These are phyloP conservation scores for Parvularia atlantis DNA, from an alignment of 78 protist species.

Conservation along the genomic window DNA sequence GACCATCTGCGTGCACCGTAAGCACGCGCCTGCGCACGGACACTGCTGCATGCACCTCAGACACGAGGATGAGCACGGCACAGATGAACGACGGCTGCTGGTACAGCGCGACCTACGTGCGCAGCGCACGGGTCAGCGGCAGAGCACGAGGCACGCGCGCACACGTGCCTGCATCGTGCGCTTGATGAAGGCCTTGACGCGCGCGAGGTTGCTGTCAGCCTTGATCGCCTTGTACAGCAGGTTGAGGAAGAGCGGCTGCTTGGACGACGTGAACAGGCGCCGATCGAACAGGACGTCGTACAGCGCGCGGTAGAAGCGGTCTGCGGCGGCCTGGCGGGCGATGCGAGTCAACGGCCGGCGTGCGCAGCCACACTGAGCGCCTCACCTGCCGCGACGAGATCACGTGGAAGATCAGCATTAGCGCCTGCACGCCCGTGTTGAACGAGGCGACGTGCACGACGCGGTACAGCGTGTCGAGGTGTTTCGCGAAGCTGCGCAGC, in stretches of 20 bases:
- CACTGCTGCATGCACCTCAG: constrained; percentile 1
- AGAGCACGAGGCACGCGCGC: too few species aligned
- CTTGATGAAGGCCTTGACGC: constrained; percentile 20
- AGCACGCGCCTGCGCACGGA: too few species aligned
- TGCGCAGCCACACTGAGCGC: neutral
- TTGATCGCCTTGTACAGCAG: constrained; percentile 19
- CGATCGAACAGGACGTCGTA: neutral
- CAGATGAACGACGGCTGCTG: constrained; percentile 1
- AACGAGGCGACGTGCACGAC: constrained; percentile 15
- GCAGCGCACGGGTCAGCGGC: too few species aligned
- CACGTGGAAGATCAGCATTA: constrained; percentile 23
- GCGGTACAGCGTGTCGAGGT: constrained; percentile 21
- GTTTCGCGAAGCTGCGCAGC: neutral
- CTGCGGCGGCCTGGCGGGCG: neutral
- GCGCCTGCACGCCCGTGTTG: constrained; percentile 23
- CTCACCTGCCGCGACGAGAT: neutral
- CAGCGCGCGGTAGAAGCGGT: constrained; percentile 33
- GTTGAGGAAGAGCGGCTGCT: constrained; percentile 22
- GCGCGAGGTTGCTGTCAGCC: neutral
- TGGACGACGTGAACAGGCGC: neutral
- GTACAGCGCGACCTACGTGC: neutral
- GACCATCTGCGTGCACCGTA: too few species aligned
- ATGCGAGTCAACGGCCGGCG: neutral
- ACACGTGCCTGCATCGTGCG: constrained; percentile 27
- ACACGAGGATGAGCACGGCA: constrained; percentile 6